A percentile compares a stretch with the other conserved stretches of the same genome.
Conservation (phyloP, 129 eudicot genomes). For the Daucus carota region DNA sequence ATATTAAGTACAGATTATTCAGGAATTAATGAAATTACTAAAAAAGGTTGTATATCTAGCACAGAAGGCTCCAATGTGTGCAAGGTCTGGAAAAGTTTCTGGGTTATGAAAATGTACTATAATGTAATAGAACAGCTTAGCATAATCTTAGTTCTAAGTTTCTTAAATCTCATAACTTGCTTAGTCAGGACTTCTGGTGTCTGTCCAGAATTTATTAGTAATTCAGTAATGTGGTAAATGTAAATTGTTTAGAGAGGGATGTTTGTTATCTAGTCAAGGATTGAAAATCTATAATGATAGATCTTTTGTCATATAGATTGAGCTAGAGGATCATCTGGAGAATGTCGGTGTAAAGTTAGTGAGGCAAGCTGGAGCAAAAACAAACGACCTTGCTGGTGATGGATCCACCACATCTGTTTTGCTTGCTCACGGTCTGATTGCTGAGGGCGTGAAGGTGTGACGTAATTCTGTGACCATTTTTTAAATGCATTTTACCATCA, state of each 20-base stretch:
- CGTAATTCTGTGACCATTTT: background rate
- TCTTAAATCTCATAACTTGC: background rate
- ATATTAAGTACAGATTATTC: background rate
- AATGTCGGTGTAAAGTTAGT: constrained; percentile 82
- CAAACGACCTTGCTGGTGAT: constrained; percentile 92
- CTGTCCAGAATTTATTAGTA: background rate
- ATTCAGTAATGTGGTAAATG: background rate
- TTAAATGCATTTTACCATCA: background rate
- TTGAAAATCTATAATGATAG: background rate
- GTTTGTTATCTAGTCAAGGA: background rate
- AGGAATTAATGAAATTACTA: background rate
- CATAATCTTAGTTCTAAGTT: background rate
- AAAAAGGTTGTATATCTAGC: background rate
- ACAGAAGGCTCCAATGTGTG: background rate
- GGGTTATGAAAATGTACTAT: background rate
- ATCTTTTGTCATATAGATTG: constrained; percentile 42
- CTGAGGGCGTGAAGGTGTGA: constrained; percentile 84
- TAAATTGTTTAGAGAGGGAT: background rate
- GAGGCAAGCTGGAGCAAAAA: constrained; percentile 91
- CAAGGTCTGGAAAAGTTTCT: background rate
- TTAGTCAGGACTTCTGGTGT: background rate
- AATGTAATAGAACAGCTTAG: background rate
- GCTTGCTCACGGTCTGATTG: constrained; percentile 87
- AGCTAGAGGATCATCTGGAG: constrained; percentile 88
- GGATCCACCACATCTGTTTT: constrained; percentile 88